Evolutionary conservation across 2,329 filamentous ascomycete genomes (phyloP), one percentile per base, ranked within the genome.

Genomic region (Teratosphaeria nubilosa): DNA sequence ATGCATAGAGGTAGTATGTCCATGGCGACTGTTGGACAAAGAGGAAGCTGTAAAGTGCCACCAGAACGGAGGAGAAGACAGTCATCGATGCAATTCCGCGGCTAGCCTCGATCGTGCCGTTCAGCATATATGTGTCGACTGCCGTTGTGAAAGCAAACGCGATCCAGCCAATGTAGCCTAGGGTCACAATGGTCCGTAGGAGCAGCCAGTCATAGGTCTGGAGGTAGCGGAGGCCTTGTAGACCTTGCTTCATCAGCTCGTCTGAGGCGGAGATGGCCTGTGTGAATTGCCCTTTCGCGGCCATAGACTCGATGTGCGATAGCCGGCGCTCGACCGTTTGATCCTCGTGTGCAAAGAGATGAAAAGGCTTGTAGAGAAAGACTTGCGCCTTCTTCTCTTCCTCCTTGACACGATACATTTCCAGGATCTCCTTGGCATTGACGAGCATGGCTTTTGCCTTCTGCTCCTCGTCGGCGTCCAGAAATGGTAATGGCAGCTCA

Each of bases 191-290:
- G 1, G 90, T 87, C 60, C 94, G 82, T 37, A 99, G 77, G 74
- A 99, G 99, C 2, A 99, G 80, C 94, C 94, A 99, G 75, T 99
- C 94, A 68, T 99, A 99, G 0, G 91, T 99, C 73, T 99, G 94
- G 27, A 99, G 80, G 71, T 99, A 99, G 55, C 94, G 84, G 60
- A 99, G 77, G 7, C 94, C 94, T 61, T 90, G 82, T 1, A 99
- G 80, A 1, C 85, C 87, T 55, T 89, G 76, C 59, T 87, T 82
- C 60, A 97, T 88, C 14, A 99, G 78, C 30, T 85, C 82, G 50
- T 87, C 85, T 1, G 89, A 90, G 66, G 88, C 82, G 58, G 84
- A 78, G 65, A 97, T 96, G 1, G 92, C 90, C 65, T 89, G 82
- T 58, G 92, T 85, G 63, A 86, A 85, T 52, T 82, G 78, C 7